Evolutionary conservation across 495 filamentous ascomycete species (phyloP).

Genomic region (Penicillium cosmopolitanum): DNA sequence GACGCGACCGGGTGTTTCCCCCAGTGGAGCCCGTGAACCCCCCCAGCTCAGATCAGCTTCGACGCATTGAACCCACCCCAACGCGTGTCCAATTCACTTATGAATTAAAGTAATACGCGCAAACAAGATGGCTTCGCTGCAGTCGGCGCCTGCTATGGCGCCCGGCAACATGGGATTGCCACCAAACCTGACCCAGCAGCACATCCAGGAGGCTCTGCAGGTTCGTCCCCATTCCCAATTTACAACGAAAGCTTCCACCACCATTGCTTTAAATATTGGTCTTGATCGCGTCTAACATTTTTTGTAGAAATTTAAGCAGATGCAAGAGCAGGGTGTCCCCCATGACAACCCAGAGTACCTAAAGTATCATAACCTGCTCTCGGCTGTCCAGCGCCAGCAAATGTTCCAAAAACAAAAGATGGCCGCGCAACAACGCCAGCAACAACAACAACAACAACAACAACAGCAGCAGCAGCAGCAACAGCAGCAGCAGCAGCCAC

Average conservation of each 20-base stretch:
- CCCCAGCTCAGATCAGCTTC: constrained; percentile 12
- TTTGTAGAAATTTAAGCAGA: constrained; percentile 74
- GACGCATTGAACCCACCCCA: constrained; percentile 13
- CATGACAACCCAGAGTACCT: constrained; percentile 79
- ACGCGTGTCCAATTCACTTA: constrained; percentile 21
- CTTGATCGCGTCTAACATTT: constrained; percentile 2
- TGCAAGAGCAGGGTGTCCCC: constrained; percentile 75
- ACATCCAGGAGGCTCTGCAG: constrained; percentile 63
- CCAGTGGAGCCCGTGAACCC: constrained; percentile 27
- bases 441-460: constrained; percentile 52
- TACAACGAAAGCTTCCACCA: neutral
- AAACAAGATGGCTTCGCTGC: constrained; percentile 73
- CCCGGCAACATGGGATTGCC: constrained; percentile 60
- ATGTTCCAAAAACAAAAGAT: constrained; percentile 51
- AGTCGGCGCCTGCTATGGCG: constrained; percentile 67
- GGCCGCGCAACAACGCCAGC: constrained; percentile 38
- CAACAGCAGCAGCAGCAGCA: constrained; percentile 36
- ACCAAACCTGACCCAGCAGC: constrained; percentile 59
- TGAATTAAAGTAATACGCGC: constrained; percentile 37
- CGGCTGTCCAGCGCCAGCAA: constrained; percentile 66
- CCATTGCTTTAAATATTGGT: neutral
- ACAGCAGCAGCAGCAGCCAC: constrained; percentile 52
- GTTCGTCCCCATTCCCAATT: constrained; percentile 43
- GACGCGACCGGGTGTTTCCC: constrained; percentile 28
- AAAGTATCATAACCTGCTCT: constrained; percentile 70